phyloP scores from a whole-genome alignment of 345 rosid genomes.

The Aquilaria sinensis region DNA sequence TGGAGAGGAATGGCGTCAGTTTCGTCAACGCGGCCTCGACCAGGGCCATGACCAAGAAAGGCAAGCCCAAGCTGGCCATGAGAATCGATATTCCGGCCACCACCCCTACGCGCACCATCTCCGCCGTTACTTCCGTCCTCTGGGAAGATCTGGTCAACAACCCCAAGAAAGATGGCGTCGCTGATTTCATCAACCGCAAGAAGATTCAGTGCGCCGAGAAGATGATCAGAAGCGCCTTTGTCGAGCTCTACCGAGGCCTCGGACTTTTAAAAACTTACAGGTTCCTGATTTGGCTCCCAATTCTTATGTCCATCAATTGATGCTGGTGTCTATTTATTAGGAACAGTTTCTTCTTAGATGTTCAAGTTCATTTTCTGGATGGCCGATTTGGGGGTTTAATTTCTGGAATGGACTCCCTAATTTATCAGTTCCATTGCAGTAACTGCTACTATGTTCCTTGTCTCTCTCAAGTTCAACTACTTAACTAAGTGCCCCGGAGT shows the following conservation, averaged over 20 bases:
- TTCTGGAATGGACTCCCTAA: not conserved
- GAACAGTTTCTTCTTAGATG: too few species aligned
- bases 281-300: slow-evolving; percentile 18
- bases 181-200: slow-evolving; percentile 56
- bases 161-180: slow-evolving; percentile 48
- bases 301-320: too few species aligned
- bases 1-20: slow-evolving; percentile 72
- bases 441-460: too few species aligned
- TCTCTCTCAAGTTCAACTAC: too few species aligned
- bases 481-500: too few species aligned
- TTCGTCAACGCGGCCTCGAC: slow-evolving; percentile 52
- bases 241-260: slow-evolving; percentile 84
- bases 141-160: slow-evolving; percentile 93
- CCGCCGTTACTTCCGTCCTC: slow-evolving; percentile 55
- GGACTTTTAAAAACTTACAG: slow-evolving; percentile 72
- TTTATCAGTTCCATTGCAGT: too few species aligned
- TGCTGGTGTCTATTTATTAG: too few species aligned
- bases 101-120: slow-evolving; percentile 50
- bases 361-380: not conserved
- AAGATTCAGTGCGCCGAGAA: slow-evolving; percentile 86
- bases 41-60: slow-evolving; percentile 57
- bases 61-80: slow-evolving; percentile 70
- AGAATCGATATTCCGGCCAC: slow-evolving; percentile 73
- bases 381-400: not conserved
- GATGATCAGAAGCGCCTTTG: slow-evolving; percentile 78